These are phyloP conservation scores for Sedum album DNA, from an alignment of 164 flowering plant species.

Conservation along the genomic window DNA sequence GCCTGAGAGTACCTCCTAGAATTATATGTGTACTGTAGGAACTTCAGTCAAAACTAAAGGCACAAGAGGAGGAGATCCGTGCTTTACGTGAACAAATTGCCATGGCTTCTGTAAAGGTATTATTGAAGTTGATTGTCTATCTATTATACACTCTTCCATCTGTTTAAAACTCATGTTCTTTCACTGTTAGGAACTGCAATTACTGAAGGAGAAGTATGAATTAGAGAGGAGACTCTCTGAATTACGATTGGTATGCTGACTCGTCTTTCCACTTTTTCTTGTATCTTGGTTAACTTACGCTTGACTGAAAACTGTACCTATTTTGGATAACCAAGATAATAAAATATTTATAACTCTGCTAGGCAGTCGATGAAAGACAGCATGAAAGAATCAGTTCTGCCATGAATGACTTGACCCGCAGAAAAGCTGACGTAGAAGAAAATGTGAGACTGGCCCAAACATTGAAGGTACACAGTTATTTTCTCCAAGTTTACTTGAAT, in stretches of 20 bases:
- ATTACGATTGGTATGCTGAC: conserved; percentile 59
- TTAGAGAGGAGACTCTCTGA: conserved; percentile 73
- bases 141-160: neutral
- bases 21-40: conserved; percentile 31
- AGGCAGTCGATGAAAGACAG: conserved; percentile 83
- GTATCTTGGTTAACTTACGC: neutral
- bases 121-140: neutral
- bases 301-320: neutral
- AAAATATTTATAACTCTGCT: conserved; percentile 14
- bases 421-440: conserved; percentile 76
- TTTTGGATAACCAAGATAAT: conserved; percentile 9
- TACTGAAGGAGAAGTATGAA: conserved; percentile 63
- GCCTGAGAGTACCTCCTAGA: conserved; percentile 1
- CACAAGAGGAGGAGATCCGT: conserved; percentile 58
- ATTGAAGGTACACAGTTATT: conserved; percentile 46
- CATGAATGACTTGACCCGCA: conserved; percentile 49
- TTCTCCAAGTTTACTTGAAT: neutral
- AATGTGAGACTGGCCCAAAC: conserved; percentile 55
- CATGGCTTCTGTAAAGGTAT: conserved; percentile 55
- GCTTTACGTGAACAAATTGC: conserved; percentile 58
- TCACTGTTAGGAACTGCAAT: conserved; percentile 57
- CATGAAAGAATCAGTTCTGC: conserved; percentile 55
- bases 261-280: conserved; percentile 3
- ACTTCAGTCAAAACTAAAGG: conserved; percentile 38
- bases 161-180: neutral